Evolutionary conservation across 2,329 filamentous ascomycete species (phyloP).

Genomic region (Colletotrichum destructivum): DNA sequence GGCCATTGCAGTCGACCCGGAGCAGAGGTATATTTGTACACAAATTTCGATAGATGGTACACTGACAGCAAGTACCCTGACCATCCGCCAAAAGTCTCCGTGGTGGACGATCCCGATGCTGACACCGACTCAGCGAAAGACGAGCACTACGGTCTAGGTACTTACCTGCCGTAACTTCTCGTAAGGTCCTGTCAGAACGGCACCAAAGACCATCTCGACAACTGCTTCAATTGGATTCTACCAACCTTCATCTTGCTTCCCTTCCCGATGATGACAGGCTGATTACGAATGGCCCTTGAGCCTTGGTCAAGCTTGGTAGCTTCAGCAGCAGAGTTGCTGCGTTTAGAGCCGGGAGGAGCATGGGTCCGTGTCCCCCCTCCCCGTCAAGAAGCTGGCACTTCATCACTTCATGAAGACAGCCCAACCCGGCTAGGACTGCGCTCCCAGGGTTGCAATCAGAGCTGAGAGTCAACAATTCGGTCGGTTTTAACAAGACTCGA

Average conservation of each 20-base stretch:
- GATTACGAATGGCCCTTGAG: not conserved
- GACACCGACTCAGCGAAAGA: not conserved
- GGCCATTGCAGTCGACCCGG: not conserved
- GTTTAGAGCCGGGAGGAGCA: not conserved
- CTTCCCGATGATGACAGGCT: not conserved
- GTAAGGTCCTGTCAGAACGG: not conserved
- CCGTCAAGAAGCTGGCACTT: not conserved
- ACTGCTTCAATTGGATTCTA: not conserved
- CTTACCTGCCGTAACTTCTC: not conserved
- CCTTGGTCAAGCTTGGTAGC: not conserved
- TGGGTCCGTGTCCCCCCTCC: not conserved
- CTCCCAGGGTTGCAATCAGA: not conserved
- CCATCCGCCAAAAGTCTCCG: not conserved
- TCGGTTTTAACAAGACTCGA: not conserved
- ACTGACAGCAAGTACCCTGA: not conserved
- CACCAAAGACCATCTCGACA: not conserved
- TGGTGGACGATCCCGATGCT: conserved; percentile 12
- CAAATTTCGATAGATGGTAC: not conserved
- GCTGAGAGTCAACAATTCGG: conserved; percentile 3
- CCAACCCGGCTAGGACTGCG: not conserved
- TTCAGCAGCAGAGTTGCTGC: not conserved
- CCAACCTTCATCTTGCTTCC: conserved; percentile 1
- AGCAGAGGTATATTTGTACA: not conserved
- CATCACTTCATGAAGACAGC: not conserved
- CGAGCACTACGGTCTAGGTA: too few relatives aligned